These are phyloP conservation scores for Aspergillus sp. DNA, from an alignment of 2,329 filamentous ascomycete genomes.

Conservation along the genomic window DNA sequence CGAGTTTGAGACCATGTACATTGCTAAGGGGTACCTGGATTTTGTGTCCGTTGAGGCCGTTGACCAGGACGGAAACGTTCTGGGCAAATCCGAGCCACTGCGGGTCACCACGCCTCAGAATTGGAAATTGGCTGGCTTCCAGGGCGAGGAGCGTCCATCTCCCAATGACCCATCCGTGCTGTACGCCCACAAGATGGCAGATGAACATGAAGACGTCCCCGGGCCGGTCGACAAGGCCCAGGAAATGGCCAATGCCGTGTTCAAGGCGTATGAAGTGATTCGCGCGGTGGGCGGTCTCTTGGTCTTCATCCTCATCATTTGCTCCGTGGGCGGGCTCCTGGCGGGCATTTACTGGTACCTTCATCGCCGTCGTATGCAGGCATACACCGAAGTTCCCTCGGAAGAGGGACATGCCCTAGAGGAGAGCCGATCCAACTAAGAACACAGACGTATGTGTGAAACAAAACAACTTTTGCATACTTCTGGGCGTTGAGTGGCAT, in stretches of 20 bases:
- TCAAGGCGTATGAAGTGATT: slow-evolving; percentile 27
- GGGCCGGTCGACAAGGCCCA: slow-evolving; percentile 8
- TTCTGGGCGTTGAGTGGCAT: no score
- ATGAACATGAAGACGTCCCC: slow-evolving; percentile 8
- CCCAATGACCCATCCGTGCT: slow-evolving; percentile 23
- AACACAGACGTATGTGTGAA: no score
- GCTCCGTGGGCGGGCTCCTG: slow-evolving; percentile 18
- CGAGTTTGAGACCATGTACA: slow-evolving; percentile 34
- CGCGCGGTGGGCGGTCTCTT: slow-evolving; percentile 23
- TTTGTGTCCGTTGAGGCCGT: slow-evolving; percentile 27
- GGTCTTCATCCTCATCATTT: slow-evolving; percentile 21
- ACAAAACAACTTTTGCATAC: no score
- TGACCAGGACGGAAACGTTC: slow-evolving; percentile 16
- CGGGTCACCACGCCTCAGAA: slow-evolving; percentile 21
- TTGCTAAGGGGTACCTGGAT: slow-evolving; percentile 25
- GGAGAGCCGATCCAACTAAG: no score
- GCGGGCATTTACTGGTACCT: slow-evolving; percentile 16
- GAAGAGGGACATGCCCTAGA: slow-evolving; percentile 15
- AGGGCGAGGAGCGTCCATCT: slow-evolving; percentile 13
- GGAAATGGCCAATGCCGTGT: slow-evolving; percentile 22
- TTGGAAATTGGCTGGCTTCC: slow-evolving; percentile 28
- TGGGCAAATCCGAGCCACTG: slow-evolving; percentile 22
- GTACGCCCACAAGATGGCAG: slow-evolving; percentile 10
- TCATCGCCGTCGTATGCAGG: slow-evolving; percentile 15
- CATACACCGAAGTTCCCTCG: slow-evolving; percentile 24